Conservation (phyloP, 2,329 filamentous ascomycete genomes). For the Talaromyces islandicus region DNA sequence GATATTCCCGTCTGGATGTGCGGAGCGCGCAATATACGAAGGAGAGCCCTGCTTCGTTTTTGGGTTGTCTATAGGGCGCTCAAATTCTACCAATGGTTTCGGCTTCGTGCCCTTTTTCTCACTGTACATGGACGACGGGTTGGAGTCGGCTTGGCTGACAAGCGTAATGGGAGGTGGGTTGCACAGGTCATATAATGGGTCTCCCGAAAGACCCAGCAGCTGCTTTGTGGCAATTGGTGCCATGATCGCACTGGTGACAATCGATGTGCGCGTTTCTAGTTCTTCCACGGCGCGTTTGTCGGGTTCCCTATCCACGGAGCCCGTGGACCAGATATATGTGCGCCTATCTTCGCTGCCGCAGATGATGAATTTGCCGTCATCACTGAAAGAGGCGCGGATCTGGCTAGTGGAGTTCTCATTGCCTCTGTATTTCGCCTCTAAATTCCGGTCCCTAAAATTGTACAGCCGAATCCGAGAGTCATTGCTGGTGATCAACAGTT, state of each 20-base stretch:
- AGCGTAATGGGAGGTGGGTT: conserved; percentile 88
- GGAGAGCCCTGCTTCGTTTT: conserved; percentile 57
- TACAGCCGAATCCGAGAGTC: conserved; percentile 90
- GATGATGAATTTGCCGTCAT: conserved; percentile 78
- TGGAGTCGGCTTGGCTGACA: conserved; percentile 63
- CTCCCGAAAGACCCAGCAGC: conserved; percentile 71
- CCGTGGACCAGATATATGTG: conserved; percentile 83
- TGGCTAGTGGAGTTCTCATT: conserved; percentile 87
- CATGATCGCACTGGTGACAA: conserved; percentile 83
- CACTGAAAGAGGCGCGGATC: conserved; percentile 82
- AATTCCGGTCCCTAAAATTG: conserved; percentile 72
- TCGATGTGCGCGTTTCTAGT: conserved; percentile 83
- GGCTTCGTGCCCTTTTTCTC: conserved; percentile 26
- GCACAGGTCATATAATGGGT: conserved; percentile 93
- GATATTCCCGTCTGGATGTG: conserved; percentile 78
- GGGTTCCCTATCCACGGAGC: conserved; percentile 56
- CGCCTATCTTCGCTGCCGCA: conserved; percentile 89
- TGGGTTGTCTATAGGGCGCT: neutral
- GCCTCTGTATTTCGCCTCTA: conserved; percentile 87
- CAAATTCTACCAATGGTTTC: conserved; percentile 16
- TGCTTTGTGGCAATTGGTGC: conserved; percentile 74
- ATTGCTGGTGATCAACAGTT: conserved; percentile 87
- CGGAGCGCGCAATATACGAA: conserved; percentile 68
- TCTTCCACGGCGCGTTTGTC: conserved; percentile 81
- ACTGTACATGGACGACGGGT: conserved; percentile 24